A percentile compares a stretch with the other conserved stretches of the same genome.
Conservation (phyloP, 176 grass and related monocot genomes). For the Cenchrus americanus region DNA sequence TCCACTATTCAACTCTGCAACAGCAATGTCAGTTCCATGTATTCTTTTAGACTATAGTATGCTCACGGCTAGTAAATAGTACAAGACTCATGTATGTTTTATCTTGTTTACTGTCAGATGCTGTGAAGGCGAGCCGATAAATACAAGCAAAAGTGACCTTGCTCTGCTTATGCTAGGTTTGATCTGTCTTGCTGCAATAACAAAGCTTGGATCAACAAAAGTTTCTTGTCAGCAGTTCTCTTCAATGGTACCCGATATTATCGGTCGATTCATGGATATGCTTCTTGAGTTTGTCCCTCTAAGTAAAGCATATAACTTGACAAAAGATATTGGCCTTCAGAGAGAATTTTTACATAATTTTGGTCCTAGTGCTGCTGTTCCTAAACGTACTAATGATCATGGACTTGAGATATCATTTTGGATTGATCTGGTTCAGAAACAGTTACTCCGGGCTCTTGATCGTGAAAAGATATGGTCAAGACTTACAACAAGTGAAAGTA, state of each 20-base stretch:
- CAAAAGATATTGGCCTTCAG: constrained; percentile 81
- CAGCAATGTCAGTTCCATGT: constrained; percentile 61
- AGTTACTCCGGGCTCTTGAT: constrained; percentile 78
- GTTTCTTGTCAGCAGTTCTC: constrained; percentile 91
- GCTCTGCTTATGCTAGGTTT: constrained; percentile 92
- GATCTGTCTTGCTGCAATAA: constrained; percentile 90
- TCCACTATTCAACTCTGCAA: constrained; percentile 71
- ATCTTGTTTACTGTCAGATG: constrained; percentile 59
- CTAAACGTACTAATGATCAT: constrained; percentile 65
- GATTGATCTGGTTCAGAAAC: constrained; percentile 86
- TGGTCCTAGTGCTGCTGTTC: constrained; percentile 76
- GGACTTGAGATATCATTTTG: constrained; percentile 86
- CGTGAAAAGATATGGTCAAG: constrained; percentile 99
- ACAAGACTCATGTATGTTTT: background rate
- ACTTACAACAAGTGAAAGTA: constrained; percentile 98
- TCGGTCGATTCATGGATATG: constrained; percentile 91
- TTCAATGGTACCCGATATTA: constrained; percentile 79
- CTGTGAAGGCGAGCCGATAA: constrained; percentile 50
- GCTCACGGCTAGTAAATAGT: constrained; percentile 23
- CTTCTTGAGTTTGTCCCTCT: constrained; percentile 88
- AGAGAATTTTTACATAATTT: constrained; percentile 94
- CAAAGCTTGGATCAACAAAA: constrained; percentile 95
- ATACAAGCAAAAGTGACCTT: constrained; percentile 71
- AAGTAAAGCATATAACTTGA: constrained; percentile 82
- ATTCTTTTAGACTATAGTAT: constrained; percentile 24